Percentiles rank a stretch among this genome's conserved stretches.
Evolutionary conservation across 1,139 yeast genomes (phyloP).

Genomic region (Blastobotrys serpentis): DNA sequence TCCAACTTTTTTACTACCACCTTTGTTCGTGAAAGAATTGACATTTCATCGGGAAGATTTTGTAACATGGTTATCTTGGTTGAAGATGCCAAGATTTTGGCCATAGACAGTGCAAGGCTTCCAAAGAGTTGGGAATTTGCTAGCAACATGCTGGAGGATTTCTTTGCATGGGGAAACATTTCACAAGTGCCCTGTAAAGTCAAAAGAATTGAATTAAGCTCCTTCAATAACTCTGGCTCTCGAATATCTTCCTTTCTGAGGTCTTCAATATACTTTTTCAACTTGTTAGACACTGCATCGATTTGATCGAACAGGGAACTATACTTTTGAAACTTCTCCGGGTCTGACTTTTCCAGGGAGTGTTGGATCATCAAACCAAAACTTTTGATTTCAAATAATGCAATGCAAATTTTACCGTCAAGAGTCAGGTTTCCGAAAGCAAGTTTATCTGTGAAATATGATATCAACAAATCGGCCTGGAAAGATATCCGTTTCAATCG

Average conservation of each 20-base stretch:
- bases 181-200: background rate
- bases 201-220: constrained; percentile 2
- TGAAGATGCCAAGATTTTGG: background rate
- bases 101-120: background rate
- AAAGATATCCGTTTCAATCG: constrained; percentile 22
- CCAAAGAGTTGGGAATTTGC: background rate
- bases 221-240: constrained; percentile 19
- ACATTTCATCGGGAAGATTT: background rate
- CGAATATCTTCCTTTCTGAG: constrained; percentile 23
- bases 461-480: constrained; percentile 18
- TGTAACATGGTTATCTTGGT: background rate
- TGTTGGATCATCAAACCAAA: constrained; percentile 12
- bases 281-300: constrained; percentile 18
- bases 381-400: constrained; percentile 22
- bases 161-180: background rate
- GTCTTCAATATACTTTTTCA: constrained; percentile 20
- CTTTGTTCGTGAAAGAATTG: constrained; percentile 14
- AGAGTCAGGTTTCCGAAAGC: constrained; percentile 17
- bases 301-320: constrained; percentile 19
- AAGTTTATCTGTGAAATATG: constrained; percentile 19
- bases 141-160: background rate
- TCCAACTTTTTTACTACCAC: constrained; percentile 13
- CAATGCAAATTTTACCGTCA: constrained; percentile 20
- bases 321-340: constrained; percentile 12
- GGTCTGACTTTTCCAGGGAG: background rate